Evolutionary conservation across 208 protist genomes (phyloP), one percentile per base, ranked within the genome.

Genomic region (Trypanosoma scelopori): DNA sequence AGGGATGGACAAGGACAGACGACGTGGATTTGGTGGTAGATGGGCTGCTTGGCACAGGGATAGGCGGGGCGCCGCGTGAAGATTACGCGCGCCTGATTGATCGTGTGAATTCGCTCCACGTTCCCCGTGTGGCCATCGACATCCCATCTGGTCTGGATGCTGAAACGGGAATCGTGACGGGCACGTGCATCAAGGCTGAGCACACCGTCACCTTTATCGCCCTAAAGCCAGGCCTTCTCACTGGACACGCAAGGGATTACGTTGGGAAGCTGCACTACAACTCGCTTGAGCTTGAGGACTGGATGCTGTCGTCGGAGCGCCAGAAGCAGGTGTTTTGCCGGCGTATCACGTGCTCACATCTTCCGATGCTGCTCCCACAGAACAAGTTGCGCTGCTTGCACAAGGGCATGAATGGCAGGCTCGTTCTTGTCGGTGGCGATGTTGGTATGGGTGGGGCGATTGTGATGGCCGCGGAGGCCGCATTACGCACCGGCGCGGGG

Each of bases 81-180:
- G 49, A 79, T 30, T 95, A 90, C 70, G 84, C 81, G 30, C 28
- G 61, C 5, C 55, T 95, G 11, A 87, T 95, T 41, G 57, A 56
- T 16, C 49, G 25, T 9, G 76, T 82, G 37, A 95, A 95, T 69
- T 49, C 23, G 28, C 64, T 91, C 41, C 49, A 56, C 16, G 80
- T 81, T 48, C 73, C 74, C 3, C 78, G 85, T 18, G 77, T 95
- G 41, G 73, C 89, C 12, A 91, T 95, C 64, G 89, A 95, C 60
- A 84, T 95, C 48, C 89, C 89, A 7, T 91, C 86, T 18, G 89
- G 89, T 2, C 75, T 95, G n/a, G 83, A 95, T 65, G 85, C 85
- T 0, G 84, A 91, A 57, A 92, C 89, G 0, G 89, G 89, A 1
- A 69, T 46, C 55, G 78, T 71, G 1, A 69, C 76, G 3, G 89